These are phyloP conservation scores for Mycena kentingensis DNA, from an alignment of 768 basidiomycete genomes.

Conservation along the genomic window DNA sequence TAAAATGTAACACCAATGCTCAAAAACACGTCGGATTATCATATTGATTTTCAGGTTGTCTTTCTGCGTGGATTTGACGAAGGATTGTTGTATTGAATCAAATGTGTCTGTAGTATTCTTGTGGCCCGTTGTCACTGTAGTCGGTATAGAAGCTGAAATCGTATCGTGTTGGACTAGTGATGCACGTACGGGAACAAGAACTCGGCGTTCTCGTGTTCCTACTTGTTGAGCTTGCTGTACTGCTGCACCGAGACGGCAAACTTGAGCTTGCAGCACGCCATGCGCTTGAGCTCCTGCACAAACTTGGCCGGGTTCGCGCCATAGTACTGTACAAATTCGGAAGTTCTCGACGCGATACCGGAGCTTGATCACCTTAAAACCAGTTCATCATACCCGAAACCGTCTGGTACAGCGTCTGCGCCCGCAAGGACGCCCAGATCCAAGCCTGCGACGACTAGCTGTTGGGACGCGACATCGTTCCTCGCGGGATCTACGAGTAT, in stretches of 20 bases:
- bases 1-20: too few relatives aligned
- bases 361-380: conserved; percentile 97
- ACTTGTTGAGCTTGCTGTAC: conserved; percentile 99
- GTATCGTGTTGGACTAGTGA: too few relatives aligned
- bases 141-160: too few relatives aligned
- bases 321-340: conserved; percentile 95
- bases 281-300: conserved; percentile 94
- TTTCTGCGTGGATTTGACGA: too few relatives aligned
- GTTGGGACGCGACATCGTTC: too few relatives aligned
- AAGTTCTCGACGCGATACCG: conserved; percentile 99
- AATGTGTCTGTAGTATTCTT: too few relatives aligned
- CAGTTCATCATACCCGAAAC: conserved; percentile 99
- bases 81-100: too few relatives aligned
- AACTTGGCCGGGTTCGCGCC: conserved; percentile 97
- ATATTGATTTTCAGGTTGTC: too few relatives aligned
- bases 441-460: conserved; percentile 95
- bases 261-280: conserved; percentile 98
- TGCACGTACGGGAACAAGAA: too few relatives aligned
- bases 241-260: conserved; percentile 99
- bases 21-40: too few relatives aligned
- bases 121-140: too few relatives aligned
- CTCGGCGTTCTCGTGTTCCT: conserved; percentile 98
- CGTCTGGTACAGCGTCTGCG: conserved; percentile 97
- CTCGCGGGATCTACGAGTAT: too few relatives aligned
- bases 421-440: conserved; percentile 98